A percentile compares a stretch with the other conserved stretches of the same genome.
These are phyloP conservation scores for Penicillium sp. DNA, from an alignment of 2,329 filamentous ascomycete species.

Conservation along the genomic window DNA sequence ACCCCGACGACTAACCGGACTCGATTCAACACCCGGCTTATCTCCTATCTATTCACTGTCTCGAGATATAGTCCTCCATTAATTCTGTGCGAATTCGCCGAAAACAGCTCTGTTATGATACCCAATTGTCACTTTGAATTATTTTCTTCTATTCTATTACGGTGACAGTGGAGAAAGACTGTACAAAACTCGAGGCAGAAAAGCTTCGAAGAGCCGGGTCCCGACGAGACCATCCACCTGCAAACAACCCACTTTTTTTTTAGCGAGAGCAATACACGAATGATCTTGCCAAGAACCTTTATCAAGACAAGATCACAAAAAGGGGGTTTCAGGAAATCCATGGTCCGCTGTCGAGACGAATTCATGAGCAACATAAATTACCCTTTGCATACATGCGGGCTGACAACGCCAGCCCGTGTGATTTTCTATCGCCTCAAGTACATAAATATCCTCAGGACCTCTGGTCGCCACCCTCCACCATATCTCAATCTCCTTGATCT, in stretches of 20 bases:
- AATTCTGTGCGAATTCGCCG: slow-evolving; percentile 33
- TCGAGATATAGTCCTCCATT: slow-evolving; percentile 25
- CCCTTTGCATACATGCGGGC: slow-evolving; percentile 21
- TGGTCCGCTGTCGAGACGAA: slow-evolving; percentile 14
- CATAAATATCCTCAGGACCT: slow-evolving; percentile 4
- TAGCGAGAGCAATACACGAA: slow-evolving; percentile 7
- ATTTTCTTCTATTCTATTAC: slow-evolving; percentile 27
- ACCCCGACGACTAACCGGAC: slow-evolving; percentile 39
- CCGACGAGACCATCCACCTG: neutral
- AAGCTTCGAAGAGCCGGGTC: neutral
- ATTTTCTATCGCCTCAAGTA: slow-evolving; percentile 1
- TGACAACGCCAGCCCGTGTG: slow-evolving; percentile 4
- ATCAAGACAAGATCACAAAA: slow-evolving; percentile 10
- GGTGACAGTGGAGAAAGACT: neutral
- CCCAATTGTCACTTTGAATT: slow-evolving; percentile 38
- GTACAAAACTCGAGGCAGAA: neutral
- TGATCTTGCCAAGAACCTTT: neutral
- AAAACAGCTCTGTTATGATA: slow-evolving; percentile 45
- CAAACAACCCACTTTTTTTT: neutral
- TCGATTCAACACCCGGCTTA: slow-evolving; percentile 11
- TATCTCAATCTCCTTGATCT: neutral
- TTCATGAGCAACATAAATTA: slow-evolving; percentile 22
- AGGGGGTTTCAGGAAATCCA: slow-evolving; percentile 5
- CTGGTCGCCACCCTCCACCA: neutral
- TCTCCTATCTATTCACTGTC: slow-evolving; percentile 16